These are phyloP conservation scores for Zygosaccharomyces siamensis DNA, from an alignment of 805 yeast species.

Conservation along the genomic window DNA sequence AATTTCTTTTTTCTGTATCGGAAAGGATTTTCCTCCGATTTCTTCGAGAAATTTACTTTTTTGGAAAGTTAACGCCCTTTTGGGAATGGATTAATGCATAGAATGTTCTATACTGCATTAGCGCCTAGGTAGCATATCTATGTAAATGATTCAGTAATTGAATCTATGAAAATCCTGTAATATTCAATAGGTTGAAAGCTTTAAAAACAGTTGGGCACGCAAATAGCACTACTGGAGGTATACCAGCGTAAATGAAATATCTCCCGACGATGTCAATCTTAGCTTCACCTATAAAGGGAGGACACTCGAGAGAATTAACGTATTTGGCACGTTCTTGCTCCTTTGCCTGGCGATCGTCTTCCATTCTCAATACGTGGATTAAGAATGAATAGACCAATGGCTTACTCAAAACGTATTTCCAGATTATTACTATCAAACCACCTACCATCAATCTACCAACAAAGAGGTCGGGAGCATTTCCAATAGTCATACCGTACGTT, in stretches of 20 bases:
- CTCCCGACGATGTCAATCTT: conserved; percentile 76
- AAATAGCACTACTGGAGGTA: conserved; percentile 50
- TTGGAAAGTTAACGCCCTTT: not conserved
- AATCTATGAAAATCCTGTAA: not conserved
- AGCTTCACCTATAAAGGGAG: conserved; percentile 56
- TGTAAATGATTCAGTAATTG: not conserved
- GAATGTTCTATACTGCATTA: not conserved
- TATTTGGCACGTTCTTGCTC: conserved; percentile 20
- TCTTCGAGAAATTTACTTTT: not conserved
- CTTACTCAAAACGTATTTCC: conserved; percentile 69
- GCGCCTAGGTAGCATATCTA: not conserved
- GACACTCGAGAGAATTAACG: conserved; percentile 33
- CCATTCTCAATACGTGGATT: conserved; percentile 13
- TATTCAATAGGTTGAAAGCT: conserved; percentile 6
- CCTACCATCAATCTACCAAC: conserved; percentile 57
- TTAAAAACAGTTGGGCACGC: conserved; percentile 29
- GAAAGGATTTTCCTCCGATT: not conserved
- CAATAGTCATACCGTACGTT: conserved; percentile 18
- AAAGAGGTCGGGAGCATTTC: conserved; percentile 41
- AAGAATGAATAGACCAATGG: conserved; percentile 54
- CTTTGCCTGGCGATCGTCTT: conserved; percentile 28
- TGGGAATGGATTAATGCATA: not conserved
- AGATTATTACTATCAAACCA: conserved; percentile 51
- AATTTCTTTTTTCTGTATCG: not conserved
- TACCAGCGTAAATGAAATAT: conserved; percentile 75